A percentile compares a stretch with the other conserved stretches of the same genome.
Evolutionary conservation across 2,329 filamentous ascomycete genomes (phyloP).

Genomic region (Neofusicoccum laricinum): DNA sequence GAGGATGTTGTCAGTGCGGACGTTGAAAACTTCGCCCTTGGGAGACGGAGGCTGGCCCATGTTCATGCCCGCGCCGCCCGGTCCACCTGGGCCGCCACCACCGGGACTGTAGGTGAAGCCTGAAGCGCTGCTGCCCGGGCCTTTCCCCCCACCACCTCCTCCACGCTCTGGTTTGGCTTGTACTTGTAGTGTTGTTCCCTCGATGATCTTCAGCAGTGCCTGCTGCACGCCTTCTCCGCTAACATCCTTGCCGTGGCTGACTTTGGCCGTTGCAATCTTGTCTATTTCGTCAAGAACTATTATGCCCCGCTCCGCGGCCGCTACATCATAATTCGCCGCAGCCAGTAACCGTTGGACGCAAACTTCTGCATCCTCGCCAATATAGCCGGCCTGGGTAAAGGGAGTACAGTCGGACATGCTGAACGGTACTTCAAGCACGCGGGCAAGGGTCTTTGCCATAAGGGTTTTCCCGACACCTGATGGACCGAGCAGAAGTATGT

Average conservation of each 20-base stretch:
- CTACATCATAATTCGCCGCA: constrained; percentile 84
- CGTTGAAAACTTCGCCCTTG: constrained; percentile 64
- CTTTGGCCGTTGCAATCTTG: constrained; percentile 88
- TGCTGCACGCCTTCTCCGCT: constrained; percentile 96
- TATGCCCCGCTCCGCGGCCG: constrained; percentile 83
- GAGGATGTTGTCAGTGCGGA: constrained; percentile 93
- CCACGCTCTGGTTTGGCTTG: constrained; percentile 78
- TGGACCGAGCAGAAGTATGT: constrained; percentile 84
- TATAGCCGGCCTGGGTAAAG: constrained; percentile 94
- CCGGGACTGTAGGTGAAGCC: constrained; percentile 20
- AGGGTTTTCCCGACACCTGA: constrained; percentile 96
- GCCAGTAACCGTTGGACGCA: constrained; percentile 89
- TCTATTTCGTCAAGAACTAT: constrained; percentile 97
- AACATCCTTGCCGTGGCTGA: constrained; percentile 87
- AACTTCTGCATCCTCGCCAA: constrained; percentile 95
- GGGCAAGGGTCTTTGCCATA: constrained; percentile 87
- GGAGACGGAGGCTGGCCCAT: constrained; percentile 28
- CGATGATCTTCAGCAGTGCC: constrained; percentile 90
- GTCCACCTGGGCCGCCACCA: constrained; percentile 20
- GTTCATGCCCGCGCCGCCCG: constrained; percentile 22
- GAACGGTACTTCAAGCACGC: constrained; percentile 91
- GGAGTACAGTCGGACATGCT: constrained; percentile 95
- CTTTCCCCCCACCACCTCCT: constrained; percentile 30
- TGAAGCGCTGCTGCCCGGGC: constrained; percentile 22
- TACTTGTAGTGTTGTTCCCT: constrained; percentile 89